Base-by-base conservation (phyloP, 2,329 filamentous ascomycete species). In the Alternaria brassicicola region DNA sequence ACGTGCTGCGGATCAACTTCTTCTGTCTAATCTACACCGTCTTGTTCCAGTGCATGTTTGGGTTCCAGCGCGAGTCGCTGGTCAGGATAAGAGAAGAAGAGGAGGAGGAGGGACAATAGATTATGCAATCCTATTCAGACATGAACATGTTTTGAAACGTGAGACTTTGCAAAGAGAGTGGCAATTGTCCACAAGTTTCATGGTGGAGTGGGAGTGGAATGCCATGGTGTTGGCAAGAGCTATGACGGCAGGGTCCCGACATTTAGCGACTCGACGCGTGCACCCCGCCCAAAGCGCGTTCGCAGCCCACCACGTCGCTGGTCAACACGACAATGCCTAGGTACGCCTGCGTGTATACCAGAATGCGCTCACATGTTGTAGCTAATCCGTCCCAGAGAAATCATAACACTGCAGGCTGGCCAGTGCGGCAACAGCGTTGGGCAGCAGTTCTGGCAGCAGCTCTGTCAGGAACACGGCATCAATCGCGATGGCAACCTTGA, bases 391-490 rank as follows among this genome's bases (percentile, higher is more conserved):
- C 6, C 1, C 70, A 97, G 95, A 81, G 95, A 99, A 86, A 99
- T 99, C 74, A 99, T 99, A 80, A 99, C 96, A 63, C 90, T 99
- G 72, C 95, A 99, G 82, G 94, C 96, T 66, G 95, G 95, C 86
- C 95, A 98, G 81, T 98, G 95, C 85, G 95, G 94, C 86, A 98
- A 98, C 83, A 97, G 93, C 87, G 94, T 98, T 78, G 95, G 95
- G 59, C 94, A 92, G 74, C 92, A 98, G 77, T 99, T 99, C 81
- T 99, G 95, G 95, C 94, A 98, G 79, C 95, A 98, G 81, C 87
- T 98, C 60, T 99, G 95, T 79, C 90, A 94, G 77, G 95, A 99
- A 80, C 95, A 99, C 77, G 95, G 96, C 62, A 99, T 99, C 81
- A 97, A 90, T 73, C 92, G 95, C 76, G 93, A 98, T 80, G 95